Base-by-base conservation (phyloP, 768 basidiomycete species). In the Panus rudis region DNA sequence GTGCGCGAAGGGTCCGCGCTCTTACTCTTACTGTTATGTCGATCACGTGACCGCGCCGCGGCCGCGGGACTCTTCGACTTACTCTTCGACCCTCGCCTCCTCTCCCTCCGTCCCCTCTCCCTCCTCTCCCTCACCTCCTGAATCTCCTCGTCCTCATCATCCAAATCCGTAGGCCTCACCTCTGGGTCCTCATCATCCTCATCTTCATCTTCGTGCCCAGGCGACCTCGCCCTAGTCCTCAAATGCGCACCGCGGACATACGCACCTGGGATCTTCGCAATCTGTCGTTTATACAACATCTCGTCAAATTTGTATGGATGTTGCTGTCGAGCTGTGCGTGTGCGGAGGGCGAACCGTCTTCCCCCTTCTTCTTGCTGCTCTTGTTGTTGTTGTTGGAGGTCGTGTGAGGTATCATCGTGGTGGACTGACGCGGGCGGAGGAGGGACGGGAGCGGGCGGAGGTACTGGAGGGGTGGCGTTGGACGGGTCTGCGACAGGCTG, bases 271-370 rank as follows among this genome's bases (percentile, higher is more conserved):
- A 70, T 73, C 1, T 56, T 50, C 23, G 66, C 67, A 49, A 87
- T 59, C 39, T 71, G 67, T 12, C 60, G 58, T 43, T 75, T 70
- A 56, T 87, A 87, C 27, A 60, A 30, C 10, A 63, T 31, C 40
- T 72, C 64, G 45, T 87, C 84, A 25, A 70, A 69, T 10, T 66
- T 68, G 51, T 80, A 88, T 1, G 85, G 85, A 11, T 74, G 69
- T 13, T 78, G 47, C 53, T 88, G 85, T 16, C 70, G 65, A 27
- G 69, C 58, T 24, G 71, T 63, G 17, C 85, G 74, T 35, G 55
- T 52, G 26, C 84, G 78, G 27, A 86, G 63, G 1, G 74, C 62
- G 55, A 84, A 83, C 24, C 79, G 51, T 23, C 48, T 51, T n/a
- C n/a, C n/a, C n/a, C n/a, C n/a, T n/a, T n/a, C n/a, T n/a, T n/a